Percentiles rank a stretch among this genome's conserved stretches.
Conservation (phyloP, 306 rosid species). For the Notholithocarpus densiflorus region DNA sequence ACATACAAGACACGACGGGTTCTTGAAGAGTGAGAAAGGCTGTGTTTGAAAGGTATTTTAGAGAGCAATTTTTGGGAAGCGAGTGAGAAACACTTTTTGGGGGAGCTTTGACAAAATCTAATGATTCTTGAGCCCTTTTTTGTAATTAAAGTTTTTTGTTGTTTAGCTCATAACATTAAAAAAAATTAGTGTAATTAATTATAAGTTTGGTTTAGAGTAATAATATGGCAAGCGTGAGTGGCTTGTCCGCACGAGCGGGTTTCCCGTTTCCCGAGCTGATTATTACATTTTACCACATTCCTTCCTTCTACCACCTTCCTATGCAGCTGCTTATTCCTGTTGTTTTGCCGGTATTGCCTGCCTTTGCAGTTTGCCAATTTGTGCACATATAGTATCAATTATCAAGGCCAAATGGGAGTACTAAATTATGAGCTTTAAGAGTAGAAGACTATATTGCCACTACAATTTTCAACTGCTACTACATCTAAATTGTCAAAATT, state of each 20-base stretch:
- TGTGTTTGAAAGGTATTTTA: slow-evolving; percentile 51
- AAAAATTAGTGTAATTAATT: neutral
- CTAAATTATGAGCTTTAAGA: neutral
- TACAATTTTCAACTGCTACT: neutral
- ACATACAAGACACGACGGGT: slow-evolving; percentile 32
- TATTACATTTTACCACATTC: slow-evolving; percentile 3
- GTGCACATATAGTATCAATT: too few relatives aligned
- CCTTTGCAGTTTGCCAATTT: slow-evolving; percentile 11
- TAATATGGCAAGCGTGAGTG: slow-evolving; percentile 42
- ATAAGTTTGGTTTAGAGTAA: neutral
- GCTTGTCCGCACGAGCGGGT: slow-evolving; percentile 73
- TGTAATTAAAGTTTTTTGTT: slow-evolving; percentile 39
- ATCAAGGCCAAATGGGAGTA: too few relatives aligned
- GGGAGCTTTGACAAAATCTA: slow-evolving; percentile 28
- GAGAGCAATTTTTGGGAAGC: slow-evolving; percentile 50
- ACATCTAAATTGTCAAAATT: too few relatives aligned
- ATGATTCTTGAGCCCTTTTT: slow-evolving; percentile 40
- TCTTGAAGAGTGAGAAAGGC: slow-evolving; percentile 53
- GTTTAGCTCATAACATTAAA: slow-evolving; percentile 20
- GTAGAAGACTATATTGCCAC: neutral
- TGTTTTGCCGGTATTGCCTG: slow-evolving; percentile 13
- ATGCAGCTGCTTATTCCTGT: too few relatives aligned
- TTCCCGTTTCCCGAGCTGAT: slow-evolving; percentile 49
- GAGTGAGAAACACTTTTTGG: slow-evolving; percentile 45
- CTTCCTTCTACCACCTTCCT: neutral